These are phyloP conservation scores for Calophaca sinica DNA, from an alignment of 306 rosid genomes.

Conservation along the genomic window DNA sequence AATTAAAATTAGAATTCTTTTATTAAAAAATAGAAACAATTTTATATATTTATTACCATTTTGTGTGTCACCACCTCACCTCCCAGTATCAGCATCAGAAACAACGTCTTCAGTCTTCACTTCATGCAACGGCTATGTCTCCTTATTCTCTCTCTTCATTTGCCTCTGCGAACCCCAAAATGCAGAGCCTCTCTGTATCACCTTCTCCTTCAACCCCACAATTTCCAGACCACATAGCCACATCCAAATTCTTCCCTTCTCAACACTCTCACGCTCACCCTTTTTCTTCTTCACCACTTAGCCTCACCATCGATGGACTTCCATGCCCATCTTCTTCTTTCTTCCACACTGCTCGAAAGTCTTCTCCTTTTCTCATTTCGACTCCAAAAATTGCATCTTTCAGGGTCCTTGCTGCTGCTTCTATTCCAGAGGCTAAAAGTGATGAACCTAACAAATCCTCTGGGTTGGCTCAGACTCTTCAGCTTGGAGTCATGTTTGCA, in stretches of 20 bases:
- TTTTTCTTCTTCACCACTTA: conserved; percentile 11
- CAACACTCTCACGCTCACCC: not conserved
- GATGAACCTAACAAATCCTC: conserved; percentile 46
- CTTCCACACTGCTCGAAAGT: conserved; percentile 19
- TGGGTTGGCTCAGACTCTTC: conserved; percentile 46
- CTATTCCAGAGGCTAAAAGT: conserved; percentile 48
- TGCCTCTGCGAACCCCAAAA: conserved; percentile 26
- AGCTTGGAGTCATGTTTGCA: conserved; percentile 72
- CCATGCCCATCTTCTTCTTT: conserved; percentile 44
- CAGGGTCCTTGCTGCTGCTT: conserved; percentile 56
- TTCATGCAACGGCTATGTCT: conserved; percentile 43
- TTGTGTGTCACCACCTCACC: not conserved
- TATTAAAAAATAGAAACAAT: too few relatives aligned
- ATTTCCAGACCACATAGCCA: conserved; percentile 15
- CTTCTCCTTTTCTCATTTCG: conserved; percentile 44
- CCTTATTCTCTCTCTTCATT: conserved; percentile 21
- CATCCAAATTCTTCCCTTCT: conserved; percentile 13
- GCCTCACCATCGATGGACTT: conserved; percentile 33
- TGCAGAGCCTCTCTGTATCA: conserved; percentile 24
- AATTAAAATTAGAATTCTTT: too few relatives aligned
- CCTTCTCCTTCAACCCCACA: conserved; percentile 11
- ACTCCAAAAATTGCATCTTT: conserved; percentile 42
- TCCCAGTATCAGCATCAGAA: too few relatives aligned
- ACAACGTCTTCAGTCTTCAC: not conserved
- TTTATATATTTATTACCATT: not conserved